A percentile compares a stretch with the other conserved stretches of the same genome.
Conservation (phyloP, 371 early-diverging fungal species). For the Mucor ambiguus region DNA sequence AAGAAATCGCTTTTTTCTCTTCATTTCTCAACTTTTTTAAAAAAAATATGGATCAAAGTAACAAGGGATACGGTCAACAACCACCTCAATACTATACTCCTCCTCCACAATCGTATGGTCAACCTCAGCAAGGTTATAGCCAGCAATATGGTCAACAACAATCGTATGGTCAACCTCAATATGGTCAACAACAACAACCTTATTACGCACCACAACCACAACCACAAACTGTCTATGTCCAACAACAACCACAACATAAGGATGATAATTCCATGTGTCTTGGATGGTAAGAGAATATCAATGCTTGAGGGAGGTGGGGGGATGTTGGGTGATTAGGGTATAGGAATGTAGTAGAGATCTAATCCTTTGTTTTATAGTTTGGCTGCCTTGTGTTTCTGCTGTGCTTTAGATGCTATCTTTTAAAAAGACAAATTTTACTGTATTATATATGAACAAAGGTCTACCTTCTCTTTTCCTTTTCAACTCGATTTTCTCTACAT, state of each 20-base stretch:
- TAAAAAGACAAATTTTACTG: conserved; percentile 2
- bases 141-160: conserved; percentile 19
- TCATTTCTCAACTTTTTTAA: background rate
- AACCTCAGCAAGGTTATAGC: conserved; percentile 5
- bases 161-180: conserved; percentile 12
- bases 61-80: conserved; percentile 28
- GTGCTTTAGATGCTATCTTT: conserved; percentile 43
- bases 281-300: conserved; percentile 35
- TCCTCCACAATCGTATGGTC: conserved; percentile 11
- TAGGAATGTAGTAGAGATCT: background rate
- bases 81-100: conserved; percentile 30
- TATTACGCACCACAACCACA: conserved; percentile 26
- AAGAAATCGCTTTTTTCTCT: conserved; percentile 2
- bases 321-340: background rate
- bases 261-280: conserved; percentile 36
- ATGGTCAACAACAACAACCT: conserved; percentile 25
- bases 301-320: background rate
- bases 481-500: no score
- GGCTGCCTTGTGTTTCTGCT: conserved; percentile 49
- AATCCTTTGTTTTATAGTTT: conserved; percentile 22
- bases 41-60: conserved; percentile 18
- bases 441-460: background rate
- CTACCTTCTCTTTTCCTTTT: background rate
- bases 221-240: conserved; percentile 37
- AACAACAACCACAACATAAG: conserved; percentile 28